phyloP scores from a whole-genome alignment of 2,329 filamentous ascomycete species.

The Colletotrichum cereale region DNA sequence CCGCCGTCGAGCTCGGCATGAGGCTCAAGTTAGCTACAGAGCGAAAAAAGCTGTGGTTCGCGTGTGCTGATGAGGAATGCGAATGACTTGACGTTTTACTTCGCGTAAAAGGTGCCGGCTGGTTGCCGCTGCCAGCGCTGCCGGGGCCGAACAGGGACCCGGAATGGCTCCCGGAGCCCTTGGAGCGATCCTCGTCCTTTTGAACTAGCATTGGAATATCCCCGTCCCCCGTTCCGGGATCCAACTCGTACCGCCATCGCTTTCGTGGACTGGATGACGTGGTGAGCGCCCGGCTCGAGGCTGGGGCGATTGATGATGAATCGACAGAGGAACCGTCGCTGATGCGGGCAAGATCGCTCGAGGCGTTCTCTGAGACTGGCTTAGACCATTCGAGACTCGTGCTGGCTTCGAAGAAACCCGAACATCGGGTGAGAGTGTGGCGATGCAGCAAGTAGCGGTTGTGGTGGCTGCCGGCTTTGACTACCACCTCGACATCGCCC shows the following conservation, averaged over 20 bases:
- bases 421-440: slow-evolving; percentile 89
- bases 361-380: slow-evolving; percentile 48
- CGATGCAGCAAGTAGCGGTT: slow-evolving; percentile 89
- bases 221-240: slow-evolving; percentile 77
- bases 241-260: slow-evolving; percentile 90
- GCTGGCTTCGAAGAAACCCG: slow-evolving; percentile 92
- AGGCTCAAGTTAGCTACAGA: slow-evolving; percentile 84
- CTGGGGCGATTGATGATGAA: slow-evolving; percentile 30
- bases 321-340: slow-evolving; percentile 56
- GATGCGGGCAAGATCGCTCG: slow-evolving; percentile 66
- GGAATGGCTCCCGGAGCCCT: slow-evolving; percentile 42
- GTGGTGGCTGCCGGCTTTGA: slow-evolving; percentile 77
- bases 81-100: slow-evolving; percentile 73
- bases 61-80: slow-evolving; percentile 61
- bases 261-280: slow-evolving; percentile 56
- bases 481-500: slow-evolving; percentile 91
- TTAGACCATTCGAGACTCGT: slow-evolving; percentile 83
- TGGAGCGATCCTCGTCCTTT: slow-evolving; percentile 65
- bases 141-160: slow-evolving; percentile 68
- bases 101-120: slow-evolving; percentile 50
- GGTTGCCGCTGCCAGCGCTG: slow-evolving; percentile 6
- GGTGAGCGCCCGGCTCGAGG: slow-evolving; percentile 40
- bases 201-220: slow-evolving; percentile 92
- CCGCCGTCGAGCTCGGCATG: slow-evolving; percentile 59
- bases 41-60: slow-evolving; percentile 77